These are phyloP conservation scores for Chytridiales sp. DNA, from an alignment of 371 early-diverging fungal species.

Conservation along the genomic window DNA sequence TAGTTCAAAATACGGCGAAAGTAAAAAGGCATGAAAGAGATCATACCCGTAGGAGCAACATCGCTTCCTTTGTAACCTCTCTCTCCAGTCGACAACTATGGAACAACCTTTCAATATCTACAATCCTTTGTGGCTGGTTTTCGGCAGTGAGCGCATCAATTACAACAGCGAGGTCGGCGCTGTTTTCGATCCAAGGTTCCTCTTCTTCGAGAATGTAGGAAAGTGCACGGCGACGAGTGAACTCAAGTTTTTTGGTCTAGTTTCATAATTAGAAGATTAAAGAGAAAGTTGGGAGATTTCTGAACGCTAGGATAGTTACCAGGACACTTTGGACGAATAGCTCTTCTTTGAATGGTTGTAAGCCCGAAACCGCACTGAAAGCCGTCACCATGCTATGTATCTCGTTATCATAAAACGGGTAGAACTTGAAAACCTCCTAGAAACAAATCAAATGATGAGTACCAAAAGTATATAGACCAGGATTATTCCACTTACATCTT, in stretches of 20 bases:
- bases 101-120: constrained; percentile 45
- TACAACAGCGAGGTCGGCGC: constrained; percentile 25
- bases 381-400: constrained; percentile 16
- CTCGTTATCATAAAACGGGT: constrained; percentile 37
- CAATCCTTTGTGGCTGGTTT: constrained; percentile 27
- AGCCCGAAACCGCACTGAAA: constrained; percentile 21
- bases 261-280: neutral
- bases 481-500: constrained; percentile 2
- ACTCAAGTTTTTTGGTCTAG: constrained; percentile 17
- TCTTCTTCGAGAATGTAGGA: constrained; percentile 27
- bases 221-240: constrained; percentile 29
- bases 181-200: constrained; percentile 41
- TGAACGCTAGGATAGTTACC: constrained; percentile 11
- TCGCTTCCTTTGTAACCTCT: constrained; percentile 44
- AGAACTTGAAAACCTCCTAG: constrained; percentile 37
- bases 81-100: constrained; percentile 41
- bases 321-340: constrained; percentile 33
- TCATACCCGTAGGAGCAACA: constrained; percentile 28
- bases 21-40: neutral
- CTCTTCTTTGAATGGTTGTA: constrained; percentile 28
- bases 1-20: neutral
- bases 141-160: constrained; percentile 37
- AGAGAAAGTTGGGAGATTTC: neutral
- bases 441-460: constrained; percentile 2
- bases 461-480: neutral